Evolutionary conservation across 2,329 filamentous ascomycete genomes (phyloP), one percentile per base, ranked within the genome.

Genomic region (Rutstroemia sp.): DNA sequence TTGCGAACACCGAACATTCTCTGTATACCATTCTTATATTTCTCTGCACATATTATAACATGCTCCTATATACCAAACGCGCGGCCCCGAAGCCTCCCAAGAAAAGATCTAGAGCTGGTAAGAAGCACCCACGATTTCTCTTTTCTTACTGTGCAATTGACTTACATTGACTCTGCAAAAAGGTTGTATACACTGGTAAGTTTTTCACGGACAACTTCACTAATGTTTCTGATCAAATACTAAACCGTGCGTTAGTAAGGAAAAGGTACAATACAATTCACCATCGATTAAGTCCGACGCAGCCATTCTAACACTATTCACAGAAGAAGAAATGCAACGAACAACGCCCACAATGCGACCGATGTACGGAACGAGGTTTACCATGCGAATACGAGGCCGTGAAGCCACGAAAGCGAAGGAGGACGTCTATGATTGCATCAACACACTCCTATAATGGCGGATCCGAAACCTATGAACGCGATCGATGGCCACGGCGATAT

Each of bases 41-140:
- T 45, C 10, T 18, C 10, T 12, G 19, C 10, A 19, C 42, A 45
- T 45, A 49, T 30, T 30, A 30, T 53, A 66, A 18, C 5, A 83
- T 83, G 81, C 70, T 84, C 63, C 69, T 84, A 46, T 84, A 82
- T 66, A 81, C 79, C n/a, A 76, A 74, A 68, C 70, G 78, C 50
- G 80, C 80, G 57, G 69, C 75, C 48, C 78, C 80, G n/a, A 83
- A 82, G 69, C 71, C 75, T 46, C 80, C 80, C 34, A 84, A 83
- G 70, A 77, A 73, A 65, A 75, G 81, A 55, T 83, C 81, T n/a
- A 74, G 80, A 71, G 76, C 78, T 67, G 79, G 79, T 82, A 70
- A 72, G 77, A 45, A 30, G 19, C 50, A 30, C 27, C 23, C 23
- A 23, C 27, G 10, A 30, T 30, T 8, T 30, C 10, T 30, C 4